Percentiles rank a stretch among this genome's conserved stretches.
Evolutionary conservation across 495 filamentous ascomycete genomes (phyloP).

Genomic region (Talaromyces thailandensis): DNA sequence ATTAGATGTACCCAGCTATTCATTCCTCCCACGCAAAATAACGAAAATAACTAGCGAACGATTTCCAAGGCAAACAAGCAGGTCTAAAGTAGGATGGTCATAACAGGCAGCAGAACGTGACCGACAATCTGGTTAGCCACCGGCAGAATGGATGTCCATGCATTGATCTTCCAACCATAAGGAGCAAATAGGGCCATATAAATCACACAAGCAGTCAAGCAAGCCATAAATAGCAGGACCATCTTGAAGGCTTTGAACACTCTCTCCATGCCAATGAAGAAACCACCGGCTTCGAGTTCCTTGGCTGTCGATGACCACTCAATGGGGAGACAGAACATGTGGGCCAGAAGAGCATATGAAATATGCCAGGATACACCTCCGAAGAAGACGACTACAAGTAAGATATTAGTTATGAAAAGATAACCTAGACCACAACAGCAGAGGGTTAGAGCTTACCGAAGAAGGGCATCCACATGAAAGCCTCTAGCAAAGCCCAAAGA

Average conservation of each 20-base stretch:
- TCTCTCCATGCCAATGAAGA: slow-evolving; percentile 73
- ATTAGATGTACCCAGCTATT: not conserved
- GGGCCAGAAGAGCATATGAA: slow-evolving; percentile 32
- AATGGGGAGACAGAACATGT: slow-evolving; percentile 43
- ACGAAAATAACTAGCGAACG: not conserved
- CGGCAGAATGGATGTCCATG: slow-evolving; percentile 74
- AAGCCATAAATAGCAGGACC: slow-evolving; percentile 55
- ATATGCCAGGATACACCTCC: slow-evolving; percentile 40
- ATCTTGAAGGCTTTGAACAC: slow-evolving; percentile 73
- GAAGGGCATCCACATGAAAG: slow-evolving; percentile 50
- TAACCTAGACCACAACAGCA: too few species aligned
- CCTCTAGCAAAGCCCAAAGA: slow-evolving; percentile 46
- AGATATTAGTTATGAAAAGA: not conserved
- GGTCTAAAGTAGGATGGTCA: slow-evolving; percentile 6
- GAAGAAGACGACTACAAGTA: slow-evolving; percentile 24
- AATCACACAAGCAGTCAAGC: slow-evolving; percentile 56
- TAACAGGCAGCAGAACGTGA: slow-evolving; percentile 5
- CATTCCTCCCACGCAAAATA: not conserved
- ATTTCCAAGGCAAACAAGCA: not conserved
- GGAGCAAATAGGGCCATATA: slow-evolving; percentile 57
- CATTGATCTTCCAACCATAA: slow-evolving; percentile 57
- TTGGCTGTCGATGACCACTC: slow-evolving; percentile 40
- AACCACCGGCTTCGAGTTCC: slow-evolving; percentile 61
- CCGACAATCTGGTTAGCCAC: slow-evolving; percentile 6
- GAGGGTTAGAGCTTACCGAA: slow-evolving; percentile 29